phyloP scores from a whole-genome alignment of 2,329 filamentous ascomycete species.

The Botrytis sinoallii region DNA sequence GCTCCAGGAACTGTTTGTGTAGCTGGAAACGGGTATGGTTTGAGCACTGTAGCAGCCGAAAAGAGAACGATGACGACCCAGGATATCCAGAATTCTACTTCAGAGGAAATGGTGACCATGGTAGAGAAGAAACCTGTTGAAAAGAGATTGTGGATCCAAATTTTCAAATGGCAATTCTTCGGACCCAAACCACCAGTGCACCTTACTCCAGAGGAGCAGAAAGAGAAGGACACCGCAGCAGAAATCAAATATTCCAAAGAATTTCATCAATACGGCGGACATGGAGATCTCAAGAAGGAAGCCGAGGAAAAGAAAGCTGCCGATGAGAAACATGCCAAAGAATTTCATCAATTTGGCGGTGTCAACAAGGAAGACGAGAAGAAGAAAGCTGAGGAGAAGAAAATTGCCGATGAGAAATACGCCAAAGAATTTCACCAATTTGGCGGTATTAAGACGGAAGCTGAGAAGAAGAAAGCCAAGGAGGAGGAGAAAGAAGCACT shows the following conservation, averaged over 20 bases:
- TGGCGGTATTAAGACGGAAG: neutral
- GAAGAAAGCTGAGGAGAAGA: neutral
- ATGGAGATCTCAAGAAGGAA: neutral
- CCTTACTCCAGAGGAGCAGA: neutral
- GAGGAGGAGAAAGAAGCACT: neutral
- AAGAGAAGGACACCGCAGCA: neutral
- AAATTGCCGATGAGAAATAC: neutral
- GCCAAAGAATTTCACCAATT: neutral
- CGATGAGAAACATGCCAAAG: neutral
- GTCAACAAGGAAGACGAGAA: no score
- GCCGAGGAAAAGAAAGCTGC: neutral
- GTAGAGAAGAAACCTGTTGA: neutral
- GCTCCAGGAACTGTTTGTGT: constrained; percentile 48
- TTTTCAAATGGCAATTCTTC: neutral
- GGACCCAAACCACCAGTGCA: neutral
- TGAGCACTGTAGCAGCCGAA: constrained; percentile 39
- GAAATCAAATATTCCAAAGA: neutral
- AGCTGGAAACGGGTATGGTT: constrained; percentile 41
- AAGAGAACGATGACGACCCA: neutral
- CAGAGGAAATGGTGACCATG: neutral
- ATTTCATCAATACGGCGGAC: neutral
- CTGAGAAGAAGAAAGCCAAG: neutral
- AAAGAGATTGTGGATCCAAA: neutral
- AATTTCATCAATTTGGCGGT: neutral
- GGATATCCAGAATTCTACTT: neutral